phyloP scores from a whole-genome alignment of 1,284 basidiomycete genomes.

The Ustilago shanxiensis region DNA sequence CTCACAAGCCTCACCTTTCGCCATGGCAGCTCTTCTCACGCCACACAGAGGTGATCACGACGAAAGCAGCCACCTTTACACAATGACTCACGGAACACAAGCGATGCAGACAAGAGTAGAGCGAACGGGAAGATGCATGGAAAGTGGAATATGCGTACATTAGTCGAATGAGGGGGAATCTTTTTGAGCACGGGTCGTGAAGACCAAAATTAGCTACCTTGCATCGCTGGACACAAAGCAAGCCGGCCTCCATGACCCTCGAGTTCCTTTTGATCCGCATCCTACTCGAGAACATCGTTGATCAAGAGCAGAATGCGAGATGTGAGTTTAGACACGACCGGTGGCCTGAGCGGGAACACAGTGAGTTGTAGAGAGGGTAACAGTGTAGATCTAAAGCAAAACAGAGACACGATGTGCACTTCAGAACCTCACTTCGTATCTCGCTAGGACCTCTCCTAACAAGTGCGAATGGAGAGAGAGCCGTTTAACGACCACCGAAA shows the following conservation, averaged over 20 bases:
- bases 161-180: conserved; percentile 42
- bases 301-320: conserved; percentile 1
- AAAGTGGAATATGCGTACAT: conserved; percentile 52
- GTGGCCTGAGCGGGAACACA: conserved; percentile 4
- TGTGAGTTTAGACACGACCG: conserved; percentile 15
- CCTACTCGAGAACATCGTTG: neutral
- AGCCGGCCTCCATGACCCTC: conserved; percentile 22
- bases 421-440: conserved; percentile 6
- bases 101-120: conserved; percentile 1
- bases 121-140: conserved; percentile 47
- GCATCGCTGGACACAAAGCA: conserved; percentile 1
- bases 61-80: neutral
- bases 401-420: neutral
- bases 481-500: conserved; percentile 63
- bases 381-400: conserved; percentile 16
- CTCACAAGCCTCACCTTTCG: neutral
- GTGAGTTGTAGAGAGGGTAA: neutral
- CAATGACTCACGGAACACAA: conserved; percentile 2
- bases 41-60: neutral
- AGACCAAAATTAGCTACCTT: neutral
- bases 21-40: conserved; percentile 1
- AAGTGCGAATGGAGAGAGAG: neutral
- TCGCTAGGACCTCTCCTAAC: conserved; percentile 3
- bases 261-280: conserved; percentile 39
- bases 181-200: conserved; percentile 40